Percentiles rank a stretch among this genome's conserved stretches.
Conservation (phyloP, 352 stramenopile genomes). For the Phytophthora brassicae region DNA sequence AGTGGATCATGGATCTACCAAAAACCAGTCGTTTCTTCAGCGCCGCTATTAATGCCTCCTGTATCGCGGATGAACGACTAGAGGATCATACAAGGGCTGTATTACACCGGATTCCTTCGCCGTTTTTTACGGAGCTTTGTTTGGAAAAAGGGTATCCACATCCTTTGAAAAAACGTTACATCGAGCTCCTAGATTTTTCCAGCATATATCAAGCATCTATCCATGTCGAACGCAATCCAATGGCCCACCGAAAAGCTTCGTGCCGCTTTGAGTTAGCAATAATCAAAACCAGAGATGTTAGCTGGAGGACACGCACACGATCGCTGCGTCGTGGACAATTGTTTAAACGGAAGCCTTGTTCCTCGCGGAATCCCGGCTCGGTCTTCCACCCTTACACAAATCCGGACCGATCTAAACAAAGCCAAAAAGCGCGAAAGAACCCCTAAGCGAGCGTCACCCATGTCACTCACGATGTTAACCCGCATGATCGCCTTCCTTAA, state of each 20-base stretch:
- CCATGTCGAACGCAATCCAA: conserved; percentile 1
- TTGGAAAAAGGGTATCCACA: conserved; percentile 14
- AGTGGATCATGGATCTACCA: too few relatives aligned
- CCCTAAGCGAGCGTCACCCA: conserved; percentile 9
- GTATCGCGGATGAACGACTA: too few relatives aligned
- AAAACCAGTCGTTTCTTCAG: too few relatives aligned
- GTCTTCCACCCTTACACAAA: conserved; percentile 6
- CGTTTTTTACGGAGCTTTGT: conserved; percentile 31
- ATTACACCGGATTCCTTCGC: too few relatives aligned
- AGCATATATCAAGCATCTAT: conserved; percentile 25
- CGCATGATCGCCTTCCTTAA: conserved; percentile 1
- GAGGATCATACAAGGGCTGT: too few relatives aligned
- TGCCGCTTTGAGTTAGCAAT: conserved; percentile 2
- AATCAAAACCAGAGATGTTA: conserved; percentile 16
- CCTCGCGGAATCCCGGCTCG: conserved; percentile 3
- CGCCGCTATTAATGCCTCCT: too few relatives aligned
- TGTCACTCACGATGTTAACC: conserved; percentile 10
- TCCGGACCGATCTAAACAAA: conserved; percentile 7
- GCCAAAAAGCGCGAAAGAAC: conserved; percentile 12
- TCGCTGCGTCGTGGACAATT: conserved; percentile 1
- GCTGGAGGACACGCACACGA: conserved; percentile 13
- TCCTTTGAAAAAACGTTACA: conserved; percentile 23
- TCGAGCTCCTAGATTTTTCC: conserved; percentile 23
- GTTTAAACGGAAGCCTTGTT: background rate
- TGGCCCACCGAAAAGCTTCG: conserved; percentile 12